phyloP scores from a whole-genome alignment of 176 grass and related monocot species.

The Typha latifolia region DNA sequence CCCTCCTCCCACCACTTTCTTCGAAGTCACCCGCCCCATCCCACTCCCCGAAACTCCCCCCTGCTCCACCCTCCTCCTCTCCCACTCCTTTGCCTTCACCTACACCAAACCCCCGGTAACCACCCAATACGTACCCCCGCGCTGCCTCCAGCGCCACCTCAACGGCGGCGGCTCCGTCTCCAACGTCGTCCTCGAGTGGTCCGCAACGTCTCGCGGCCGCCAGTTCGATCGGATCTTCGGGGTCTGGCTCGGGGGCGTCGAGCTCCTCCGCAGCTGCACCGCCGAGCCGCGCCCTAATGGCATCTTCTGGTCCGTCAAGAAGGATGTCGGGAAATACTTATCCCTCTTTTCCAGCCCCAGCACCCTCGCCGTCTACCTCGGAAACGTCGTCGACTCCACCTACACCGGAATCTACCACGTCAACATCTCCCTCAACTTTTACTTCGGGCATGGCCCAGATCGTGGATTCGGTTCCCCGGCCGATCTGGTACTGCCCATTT shows the following conservation, averaged over 20 bases:
- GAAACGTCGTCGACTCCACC: conserved; percentile 43
- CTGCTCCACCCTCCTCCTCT: conserved; percentile 46
- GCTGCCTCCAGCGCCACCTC: conserved; percentile 21
- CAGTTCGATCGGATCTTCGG: conserved; percentile 75
- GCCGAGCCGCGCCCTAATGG: conserved; percentile 32
- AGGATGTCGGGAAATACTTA: conserved; percentile 59
- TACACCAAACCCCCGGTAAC: conserved; percentile 44
- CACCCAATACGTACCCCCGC: conserved; percentile 33
- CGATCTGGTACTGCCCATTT: conserved; percentile 54
- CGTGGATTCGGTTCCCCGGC: conserved; percentile 42
- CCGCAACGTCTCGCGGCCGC: conserved; percentile 40
- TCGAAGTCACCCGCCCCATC: conserved; percentile 63
- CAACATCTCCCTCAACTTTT: conserved; percentile 60
- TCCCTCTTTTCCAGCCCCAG: conserved; percentile 44
- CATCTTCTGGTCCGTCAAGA: conserved; percentile 48
- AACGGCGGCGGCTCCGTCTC: conserved; percentile 21
- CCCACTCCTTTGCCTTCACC: conserved; percentile 53
- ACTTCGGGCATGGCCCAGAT: conserved; percentile 29
- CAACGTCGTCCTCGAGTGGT: conserved; percentile 64
- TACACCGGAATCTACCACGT: conserved; percentile 72
- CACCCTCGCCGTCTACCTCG: conserved; percentile 70
- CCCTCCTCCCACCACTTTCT: conserved; percentile 28
- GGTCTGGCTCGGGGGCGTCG: conserved; percentile 61
- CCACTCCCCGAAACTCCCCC: conserved; percentile 33
- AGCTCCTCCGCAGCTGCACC: conserved; percentile 66